A percentile compares a stretch with the other conserved stretches of the same genome.
These are phyloP conservation scores for Coelastrella sp. DNA, from an alignment of 139 green algal genomes.

Conservation along the genomic window DNA sequence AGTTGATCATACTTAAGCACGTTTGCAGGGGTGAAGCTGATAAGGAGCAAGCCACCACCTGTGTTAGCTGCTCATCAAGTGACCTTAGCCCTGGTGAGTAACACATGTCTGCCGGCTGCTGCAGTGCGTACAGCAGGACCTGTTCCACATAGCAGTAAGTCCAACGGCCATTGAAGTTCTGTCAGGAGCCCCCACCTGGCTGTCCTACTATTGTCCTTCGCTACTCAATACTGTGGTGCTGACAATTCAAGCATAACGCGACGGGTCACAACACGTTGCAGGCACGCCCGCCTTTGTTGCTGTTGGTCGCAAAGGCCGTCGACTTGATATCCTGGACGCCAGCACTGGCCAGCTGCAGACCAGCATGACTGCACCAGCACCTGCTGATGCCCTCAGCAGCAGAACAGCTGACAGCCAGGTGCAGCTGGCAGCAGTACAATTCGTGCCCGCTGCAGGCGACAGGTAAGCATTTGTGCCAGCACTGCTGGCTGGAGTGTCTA, in stretches of 20 bases:
- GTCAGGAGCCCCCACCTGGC: too few relatives aligned
- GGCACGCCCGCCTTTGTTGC: conserved; percentile 16
- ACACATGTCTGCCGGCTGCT: not conserved
- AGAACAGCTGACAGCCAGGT: conserved; percentile 16
- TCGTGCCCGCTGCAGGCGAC: not conserved
- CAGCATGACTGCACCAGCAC: conserved; percentile 14
- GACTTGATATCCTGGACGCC: conserved; percentile 22
- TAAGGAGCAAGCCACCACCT: not conserved
- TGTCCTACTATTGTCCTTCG: not conserved
- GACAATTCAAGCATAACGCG: not conserved
- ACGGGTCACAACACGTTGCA: not conserved
- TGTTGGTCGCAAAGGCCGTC: conserved; percentile 6
- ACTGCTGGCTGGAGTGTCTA: too few relatives aligned
- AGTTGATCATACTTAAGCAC: too few relatives aligned
- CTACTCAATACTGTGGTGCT: not conserved
- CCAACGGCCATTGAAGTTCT: too few relatives aligned
- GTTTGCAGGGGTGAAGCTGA: conserved; percentile 22
- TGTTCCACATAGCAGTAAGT: too few relatives aligned
- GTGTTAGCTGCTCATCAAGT: not conserved
- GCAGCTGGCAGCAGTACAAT: conserved; percentile 9
- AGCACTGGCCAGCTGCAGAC: not conserved
- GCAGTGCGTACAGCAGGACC: not conserved
- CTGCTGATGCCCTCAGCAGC: not conserved
- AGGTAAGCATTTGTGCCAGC: not conserved
- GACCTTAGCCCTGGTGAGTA: not conserved